A percentile compares a stretch with the other conserved stretches of the same genome.
Evolutionary conservation across 129 eudicot species (phyloP).

Genomic region (Tanacetum coccineum): DNA sequence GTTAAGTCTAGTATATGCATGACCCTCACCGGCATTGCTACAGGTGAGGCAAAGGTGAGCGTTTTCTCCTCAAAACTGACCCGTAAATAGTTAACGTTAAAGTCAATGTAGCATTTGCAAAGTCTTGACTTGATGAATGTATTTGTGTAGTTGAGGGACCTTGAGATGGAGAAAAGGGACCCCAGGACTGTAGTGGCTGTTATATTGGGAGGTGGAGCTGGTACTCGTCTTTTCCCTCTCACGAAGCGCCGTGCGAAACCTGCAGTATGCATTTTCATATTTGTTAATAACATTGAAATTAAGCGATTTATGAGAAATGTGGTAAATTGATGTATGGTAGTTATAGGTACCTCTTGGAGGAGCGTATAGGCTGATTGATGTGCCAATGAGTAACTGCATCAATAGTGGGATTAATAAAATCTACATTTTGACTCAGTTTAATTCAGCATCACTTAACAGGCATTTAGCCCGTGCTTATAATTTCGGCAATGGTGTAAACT

Average conservation of each 20-base stretch:
- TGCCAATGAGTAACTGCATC: conserved; percentile 98
- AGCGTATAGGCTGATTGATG: conserved; percentile 89
- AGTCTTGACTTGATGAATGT: conserved; percentile 11
- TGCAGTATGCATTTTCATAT: conserved; percentile 48
- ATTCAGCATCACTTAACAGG: conserved; percentile 90
- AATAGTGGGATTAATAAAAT: conserved; percentile 93
- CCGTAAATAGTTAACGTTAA: background rate
- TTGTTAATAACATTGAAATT: conserved; percentile 1
- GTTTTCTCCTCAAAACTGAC: background rate
- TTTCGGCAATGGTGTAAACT: conserved; percentile 63
- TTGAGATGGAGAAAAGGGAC: conserved; percentile 69
- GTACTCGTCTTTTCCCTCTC: conserved; percentile 93
- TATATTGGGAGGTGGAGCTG: conserved; percentile 96
- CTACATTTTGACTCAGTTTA: conserved; percentile 90
- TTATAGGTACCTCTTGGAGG: conserved; percentile 94
- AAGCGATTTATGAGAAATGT: conserved; percentile 17
- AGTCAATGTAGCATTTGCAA: background rate
- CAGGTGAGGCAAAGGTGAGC: conserved; percentile 86
- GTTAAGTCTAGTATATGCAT: conserved; percentile 41
- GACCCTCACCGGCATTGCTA: conserved; percentile 60
- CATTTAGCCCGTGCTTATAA: conserved; percentile 86
- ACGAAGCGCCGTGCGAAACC: conserved; percentile 94
- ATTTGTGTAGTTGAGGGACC: conserved; percentile 55
- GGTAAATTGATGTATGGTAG: conserved; percentile 19
- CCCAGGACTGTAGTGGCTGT: conserved; percentile 72